Percentiles rank a stretch among this genome's conserved stretches.
Evolutionary conservation across 768 basidiomycete species (phyloP).

Genomic region (Boletus edulis): DNA sequence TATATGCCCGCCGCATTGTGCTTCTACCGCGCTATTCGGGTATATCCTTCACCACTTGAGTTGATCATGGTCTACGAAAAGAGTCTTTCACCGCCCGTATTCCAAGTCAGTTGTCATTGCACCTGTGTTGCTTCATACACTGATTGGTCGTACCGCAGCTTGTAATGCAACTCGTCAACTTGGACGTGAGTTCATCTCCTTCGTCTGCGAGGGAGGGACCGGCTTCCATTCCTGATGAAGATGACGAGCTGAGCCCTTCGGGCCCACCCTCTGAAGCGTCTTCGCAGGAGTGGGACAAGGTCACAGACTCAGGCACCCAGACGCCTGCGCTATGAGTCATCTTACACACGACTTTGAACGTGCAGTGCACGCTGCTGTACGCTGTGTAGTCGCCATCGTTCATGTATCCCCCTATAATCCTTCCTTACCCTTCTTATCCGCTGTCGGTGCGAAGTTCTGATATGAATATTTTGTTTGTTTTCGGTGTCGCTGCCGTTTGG

Average conservation of each 20-base stretch:
- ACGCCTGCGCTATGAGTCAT: constrained; percentile 42
- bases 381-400: constrained; percentile 29
- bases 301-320: constrained; percentile 71
- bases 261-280: constrained; percentile 84
- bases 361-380: constrained; percentile 29
- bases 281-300: constrained; percentile 87
- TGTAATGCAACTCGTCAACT: constrained; percentile 79
- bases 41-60: constrained; percentile 94
- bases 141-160: constrained; percentile 39
- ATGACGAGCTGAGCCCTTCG: constrained; percentile 54
- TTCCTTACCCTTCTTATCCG: constrained; percentile 18
- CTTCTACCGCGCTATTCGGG: constrained; percentile 91
- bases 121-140: neutral
- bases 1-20: constrained; percentile 79
- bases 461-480: constrained; percentile 45
- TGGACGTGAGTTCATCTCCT: constrained; percentile 79
- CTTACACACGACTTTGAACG: constrained; percentile 27
- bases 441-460: constrained; percentile 50
- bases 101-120: constrained; percentile 52
- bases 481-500: constrained; percentile 15
- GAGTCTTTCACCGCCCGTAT: constrained; percentile 77
- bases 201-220: constrained; percentile 32
- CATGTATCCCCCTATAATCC: constrained; percentile 27
- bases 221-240: constrained; percentile 43
- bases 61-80: constrained; percentile 94